phyloP scores from a whole-genome alignment of 768 basidiomycete species.

The Trichaptum fuscoviolaceum region DNA sequence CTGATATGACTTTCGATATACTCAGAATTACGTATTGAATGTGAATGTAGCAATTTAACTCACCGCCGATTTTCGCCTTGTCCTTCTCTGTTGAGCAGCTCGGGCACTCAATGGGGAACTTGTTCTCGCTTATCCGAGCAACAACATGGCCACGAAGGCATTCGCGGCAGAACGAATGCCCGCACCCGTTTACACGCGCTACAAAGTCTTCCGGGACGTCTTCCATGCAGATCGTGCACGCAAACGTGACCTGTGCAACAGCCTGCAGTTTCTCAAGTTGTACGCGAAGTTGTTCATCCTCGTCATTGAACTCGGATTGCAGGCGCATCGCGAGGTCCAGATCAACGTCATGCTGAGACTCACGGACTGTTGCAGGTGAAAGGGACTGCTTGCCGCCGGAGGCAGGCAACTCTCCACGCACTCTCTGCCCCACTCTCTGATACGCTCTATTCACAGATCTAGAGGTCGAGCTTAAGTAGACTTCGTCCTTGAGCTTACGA shows the following conservation, averaged over 20 bases:
- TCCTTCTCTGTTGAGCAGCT: not conserved
- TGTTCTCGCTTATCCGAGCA: not conserved
- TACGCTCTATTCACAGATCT: not conserved
- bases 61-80: not conserved
- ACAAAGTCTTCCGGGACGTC: conserved; percentile 36
- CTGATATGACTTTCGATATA: conserved; percentile 31
- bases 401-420: no score
- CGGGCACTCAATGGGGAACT: not conserved
- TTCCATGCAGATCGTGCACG: conserved; percentile 56
- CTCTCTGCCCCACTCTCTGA: not conserved
- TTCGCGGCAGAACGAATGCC: conserved; percentile 47
- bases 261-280: conserved; percentile 28
- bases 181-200: conserved; percentile 38
- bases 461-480: not conserved
- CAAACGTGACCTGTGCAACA: conserved; percentile 32
- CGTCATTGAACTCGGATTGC: conserved; percentile 36
- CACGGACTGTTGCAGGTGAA: not conserved
- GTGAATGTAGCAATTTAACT: not conserved
- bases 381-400: not conserved
- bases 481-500: not conserved
- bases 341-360: conserved; percentile 8
- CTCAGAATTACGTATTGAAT: not conserved
- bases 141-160: conserved; percentile 25
- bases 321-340: conserved; percentile 23
- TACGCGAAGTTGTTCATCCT: conserved; percentile 31